Evolutionary conservation across 441 rosid species (phyloP), one percentile per base, ranked within the genome.

Genomic region (Arabidopsis lyrata): DNA sequence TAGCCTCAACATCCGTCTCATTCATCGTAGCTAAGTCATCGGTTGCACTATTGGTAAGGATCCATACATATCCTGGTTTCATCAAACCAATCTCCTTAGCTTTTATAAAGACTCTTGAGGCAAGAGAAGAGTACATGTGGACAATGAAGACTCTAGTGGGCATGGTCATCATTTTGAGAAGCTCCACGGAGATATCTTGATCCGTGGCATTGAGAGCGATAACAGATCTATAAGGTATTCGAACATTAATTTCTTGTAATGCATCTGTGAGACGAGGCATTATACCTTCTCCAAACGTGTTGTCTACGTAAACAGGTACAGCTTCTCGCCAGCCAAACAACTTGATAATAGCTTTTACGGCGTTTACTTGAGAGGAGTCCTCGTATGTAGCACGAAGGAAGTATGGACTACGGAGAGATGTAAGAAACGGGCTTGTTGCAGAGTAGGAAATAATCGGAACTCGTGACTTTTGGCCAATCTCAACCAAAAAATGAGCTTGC

Each of bases 401-500:
- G 77, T 80, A 90, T 5, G 88, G 79, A 66, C 78, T 83, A 14
- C 78, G 63, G 5, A 58, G 42, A 8, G 88, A 81, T 48, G 73
- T 42, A 2, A 85, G 87, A 32, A 75, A 77, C 12, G 91, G 86
- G 68, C 86, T 87, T 7, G 91, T 75, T 9, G 90, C 95, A 1
- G 94, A 83, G 62, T 82, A 90, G 3, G 97, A 81, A 14, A 92
- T 24, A 49, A 92, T 32, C 10, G 94, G 94, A 10, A 90, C 92
- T 0, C 58, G 80, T 36, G 90, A 69, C 69, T 85, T 81, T 48
- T 77, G 45, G 27, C 89, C 83, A 0, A 90, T 81, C 6, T 78
- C 56, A 20, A 80, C 82, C 12, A 89, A 16, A 53, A 91, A 87
- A 57, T 68, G 66, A 14, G 93, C 85, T 41, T 87, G 87, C 76